Percentiles rank a stretch among this genome's conserved stretches.
Evolutionary conservation across 2,329 filamentous ascomycete genomes (phyloP).

Genomic region (Drechslerella dactyloides): DNA sequence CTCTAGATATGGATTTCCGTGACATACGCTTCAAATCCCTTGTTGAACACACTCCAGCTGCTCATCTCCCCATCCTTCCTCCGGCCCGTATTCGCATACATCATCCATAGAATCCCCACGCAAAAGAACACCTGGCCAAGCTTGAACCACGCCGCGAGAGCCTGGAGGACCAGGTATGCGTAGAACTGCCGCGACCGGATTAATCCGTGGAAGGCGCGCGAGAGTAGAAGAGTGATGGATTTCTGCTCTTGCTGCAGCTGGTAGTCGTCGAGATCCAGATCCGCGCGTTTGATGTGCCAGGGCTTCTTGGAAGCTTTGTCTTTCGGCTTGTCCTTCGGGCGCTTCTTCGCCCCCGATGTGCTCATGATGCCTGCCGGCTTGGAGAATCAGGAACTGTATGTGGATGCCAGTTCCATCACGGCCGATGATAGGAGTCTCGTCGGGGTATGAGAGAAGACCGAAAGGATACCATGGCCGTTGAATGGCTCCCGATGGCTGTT

Average conservation of each 20-base stretch:
- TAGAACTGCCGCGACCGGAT: constrained; percentile 55
- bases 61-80: constrained; percentile 56
- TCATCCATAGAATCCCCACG: constrained; percentile 56
- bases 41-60: constrained; percentile 56
- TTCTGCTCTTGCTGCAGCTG: constrained; percentile 55
- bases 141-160: constrained; percentile 52
- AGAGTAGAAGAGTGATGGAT: constrained; percentile 53
- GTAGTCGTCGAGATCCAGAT: constrained; percentile 56
- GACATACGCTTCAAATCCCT: constrained; percentile 55
- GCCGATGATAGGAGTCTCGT: too few species aligned
- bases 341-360: constrained; percentile 14
- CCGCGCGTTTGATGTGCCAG: constrained; percentile 56
- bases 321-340: constrained; percentile 49
- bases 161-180: constrained; percentile 55
- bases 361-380: constrained; percentile 13
- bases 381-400: not conserved
- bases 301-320: constrained; percentile 55
- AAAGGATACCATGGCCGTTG: too few species aligned
- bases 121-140: constrained; percentile 56
- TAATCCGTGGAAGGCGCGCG: constrained; percentile 52
- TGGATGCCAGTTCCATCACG: not conserved
- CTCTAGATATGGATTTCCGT: not conserved
- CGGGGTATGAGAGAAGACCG: too few species aligned
- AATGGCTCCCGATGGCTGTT: too few species aligned
- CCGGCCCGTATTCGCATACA: constrained; percentile 56